Conservation (phyloP, 345 rosid species). For the Carallia pectinifolia region DNA sequence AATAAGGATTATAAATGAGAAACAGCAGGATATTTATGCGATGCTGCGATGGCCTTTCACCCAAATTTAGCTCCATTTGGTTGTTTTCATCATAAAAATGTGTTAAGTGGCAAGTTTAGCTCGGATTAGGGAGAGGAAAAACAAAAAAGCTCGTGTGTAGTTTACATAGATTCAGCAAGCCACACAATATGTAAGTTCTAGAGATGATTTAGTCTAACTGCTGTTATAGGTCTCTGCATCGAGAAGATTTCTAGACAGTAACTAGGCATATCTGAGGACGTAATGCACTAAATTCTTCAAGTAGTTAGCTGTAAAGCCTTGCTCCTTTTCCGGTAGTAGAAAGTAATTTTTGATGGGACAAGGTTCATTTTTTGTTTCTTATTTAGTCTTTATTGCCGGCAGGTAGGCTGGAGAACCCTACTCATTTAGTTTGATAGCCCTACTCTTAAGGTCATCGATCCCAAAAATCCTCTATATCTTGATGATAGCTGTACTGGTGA, state of each 20-base stretch:
- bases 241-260: slow-evolving; percentile 85
- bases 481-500: slow-evolving; percentile 71
- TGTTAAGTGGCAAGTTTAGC: too few species aligned
- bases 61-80: too few species aligned
- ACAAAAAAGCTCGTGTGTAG: too few species aligned
- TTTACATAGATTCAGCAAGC: too few species aligned
- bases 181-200: too few species aligned
- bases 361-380: slow-evolving; percentile 15
- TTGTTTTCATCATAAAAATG: too few species aligned
- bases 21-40: too few species aligned
- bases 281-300: slow-evolving; percentile 81
- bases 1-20: too few species aligned
- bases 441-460: slow-evolving; percentile 60
- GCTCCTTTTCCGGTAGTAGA: background rate
- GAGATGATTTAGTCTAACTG: slow-evolving; percentile 33
- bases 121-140: too few species aligned
- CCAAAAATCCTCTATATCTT: slow-evolving; percentile 81
- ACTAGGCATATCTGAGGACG: slow-evolving; percentile 64
- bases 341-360: slow-evolving; percentile 19
- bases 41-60: too few species aligned
- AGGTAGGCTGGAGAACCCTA: slow-evolving; percentile 92
- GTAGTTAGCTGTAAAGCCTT: slow-evolving; percentile 75
- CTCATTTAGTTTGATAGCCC: slow-evolving; percentile 54
- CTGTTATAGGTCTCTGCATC: slow-evolving; percentile 86
- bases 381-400: slow-evolving; percentile 33